Evolutionary conservation across 768 basidiomycete species (phyloP).

Genomic region (Psilocybe subaeruginosa): DNA sequence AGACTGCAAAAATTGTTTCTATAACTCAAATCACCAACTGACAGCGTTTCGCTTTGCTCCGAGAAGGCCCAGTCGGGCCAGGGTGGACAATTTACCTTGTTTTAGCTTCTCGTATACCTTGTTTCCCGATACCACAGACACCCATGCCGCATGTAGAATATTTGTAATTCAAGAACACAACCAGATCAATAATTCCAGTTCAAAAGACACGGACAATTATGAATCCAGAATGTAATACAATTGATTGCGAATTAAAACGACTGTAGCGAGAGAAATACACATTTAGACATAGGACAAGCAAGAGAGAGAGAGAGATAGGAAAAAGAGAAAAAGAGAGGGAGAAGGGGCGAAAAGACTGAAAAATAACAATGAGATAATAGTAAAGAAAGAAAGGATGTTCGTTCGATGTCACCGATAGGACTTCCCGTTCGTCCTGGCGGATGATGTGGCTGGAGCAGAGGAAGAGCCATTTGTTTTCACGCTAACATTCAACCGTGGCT

Average conservation of each 20-base stretch:
- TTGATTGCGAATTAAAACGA: slow-evolving; percentile 22
- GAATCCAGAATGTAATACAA: slow-evolving; percentile 23
- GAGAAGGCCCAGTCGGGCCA: neutral
- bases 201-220: slow-evolving; percentile 5
- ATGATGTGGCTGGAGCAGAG: slow-evolving; percentile 43
- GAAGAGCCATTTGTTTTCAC: slow-evolving; percentile 56
- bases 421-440: slow-evolving; percentile 63
- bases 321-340: slow-evolving; percentile 11
- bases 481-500: slow-evolving; percentile 55
- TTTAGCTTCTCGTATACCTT: neutral
- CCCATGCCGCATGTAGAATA: neutral
- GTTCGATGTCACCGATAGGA: slow-evolving; percentile 49
- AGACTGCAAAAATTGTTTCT: neutral
- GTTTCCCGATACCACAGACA: neutral
- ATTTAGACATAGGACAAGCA: slow-evolving; percentile 28
- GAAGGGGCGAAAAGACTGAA: slow-evolving; percentile 18
- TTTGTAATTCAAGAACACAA: neutral
- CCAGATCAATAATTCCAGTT: neutral
- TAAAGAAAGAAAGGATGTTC: slow-evolving; percentile 12
- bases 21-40: too few species aligned
- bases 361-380: slow-evolving; percentile 21
- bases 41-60: neutral
- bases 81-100: neutral
- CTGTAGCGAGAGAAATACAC: slow-evolving; percentile 24
- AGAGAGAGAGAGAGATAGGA: slow-evolving; percentile 17